Evolutionary conservation across 306 rosid genomes (phyloP).

Genomic region (Inga leiocalycina): DNA sequence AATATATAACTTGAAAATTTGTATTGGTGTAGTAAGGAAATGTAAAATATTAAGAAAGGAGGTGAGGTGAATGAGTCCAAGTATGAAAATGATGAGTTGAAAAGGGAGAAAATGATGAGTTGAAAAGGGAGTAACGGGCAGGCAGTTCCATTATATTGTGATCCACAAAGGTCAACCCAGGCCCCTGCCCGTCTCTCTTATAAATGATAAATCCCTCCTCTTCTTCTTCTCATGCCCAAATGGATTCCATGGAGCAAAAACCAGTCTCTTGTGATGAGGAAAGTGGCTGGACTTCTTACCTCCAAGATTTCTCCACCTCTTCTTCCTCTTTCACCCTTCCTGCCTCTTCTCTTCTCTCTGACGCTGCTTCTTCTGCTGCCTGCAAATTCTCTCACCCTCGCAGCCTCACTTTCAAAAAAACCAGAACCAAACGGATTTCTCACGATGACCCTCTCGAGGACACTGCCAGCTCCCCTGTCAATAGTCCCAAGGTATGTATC

Average conservation of each 20-base stretch:
- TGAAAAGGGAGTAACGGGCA: constrained; percentile 38
- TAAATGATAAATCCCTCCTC: neutral
- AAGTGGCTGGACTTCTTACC: constrained; percentile 95
- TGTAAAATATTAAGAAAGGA: neutral
- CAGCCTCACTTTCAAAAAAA: constrained; percentile 60
- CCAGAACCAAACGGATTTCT: constrained; percentile 59
- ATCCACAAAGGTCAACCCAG: constrained; percentile 71
- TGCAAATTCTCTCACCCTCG: constrained; percentile 48
- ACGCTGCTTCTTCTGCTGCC: constrained; percentile 87
- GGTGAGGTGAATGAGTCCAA: neutral
- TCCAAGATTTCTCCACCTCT: constrained; percentile 62
- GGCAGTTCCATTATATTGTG: constrained; percentile 26
- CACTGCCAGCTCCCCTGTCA: constrained; percentile 92
- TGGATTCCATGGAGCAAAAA: neutral
- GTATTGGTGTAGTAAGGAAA: neutral
- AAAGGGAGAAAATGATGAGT: constrained; percentile 7
- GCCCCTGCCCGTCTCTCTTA: neutral
- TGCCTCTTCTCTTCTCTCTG: constrained; percentile 81
- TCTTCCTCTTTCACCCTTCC: constrained; percentile 42
- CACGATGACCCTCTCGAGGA: constrained; percentile 80
- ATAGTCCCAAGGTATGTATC: constrained; percentile 60
- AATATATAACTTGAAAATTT: neutral
- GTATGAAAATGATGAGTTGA: neutral
- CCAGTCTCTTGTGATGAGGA: constrained; percentile 38
- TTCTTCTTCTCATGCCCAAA: neutral